Conservation (phyloP, 345 rosid species). For the Aquilaria sinensis region DNA sequence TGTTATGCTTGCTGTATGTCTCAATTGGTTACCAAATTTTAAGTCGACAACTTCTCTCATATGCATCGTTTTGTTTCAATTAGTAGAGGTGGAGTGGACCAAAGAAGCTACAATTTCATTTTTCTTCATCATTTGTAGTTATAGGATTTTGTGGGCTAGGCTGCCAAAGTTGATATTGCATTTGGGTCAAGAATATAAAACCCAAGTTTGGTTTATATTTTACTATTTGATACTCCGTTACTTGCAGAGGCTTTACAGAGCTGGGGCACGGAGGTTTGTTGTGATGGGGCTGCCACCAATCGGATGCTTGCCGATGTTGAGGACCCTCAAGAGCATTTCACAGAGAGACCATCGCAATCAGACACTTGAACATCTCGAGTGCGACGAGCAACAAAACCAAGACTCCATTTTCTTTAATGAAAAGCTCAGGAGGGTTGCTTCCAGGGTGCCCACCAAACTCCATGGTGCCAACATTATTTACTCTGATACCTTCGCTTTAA, state of each 20-base stretch:
- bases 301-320: conserved; percentile 31
- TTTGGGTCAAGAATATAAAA: too few relatives aligned
- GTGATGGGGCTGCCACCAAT: conserved; percentile 29
- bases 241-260: conserved; percentile 21
- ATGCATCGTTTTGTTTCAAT: neutral
- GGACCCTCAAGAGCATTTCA: conserved; percentile 13
- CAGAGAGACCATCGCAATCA: neutral
- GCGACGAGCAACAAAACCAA: conserved; percentile 35
- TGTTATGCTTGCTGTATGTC: neutral
- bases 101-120: neutral
- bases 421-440: conserved; percentile 23
- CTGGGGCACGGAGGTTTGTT: conserved; percentile 23
- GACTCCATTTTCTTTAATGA: conserved; percentile 52
- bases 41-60: too few relatives aligned
- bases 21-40: too few relatives aligned
- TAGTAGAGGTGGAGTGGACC: neutral
- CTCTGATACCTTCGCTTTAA: too few relatives aligned
- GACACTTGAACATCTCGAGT: conserved; percentile 5
- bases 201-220: neutral
- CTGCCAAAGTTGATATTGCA: too few relatives aligned
- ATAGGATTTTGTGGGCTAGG: neutral
- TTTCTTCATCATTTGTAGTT: neutral
- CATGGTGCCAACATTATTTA: too few relatives aligned
- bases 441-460: too few relatives aligned
- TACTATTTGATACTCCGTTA: neutral